phyloP scores from a whole-genome alignment of 1,139 yeast genomes.

The Lodderomyces beijingensis region DNA sequence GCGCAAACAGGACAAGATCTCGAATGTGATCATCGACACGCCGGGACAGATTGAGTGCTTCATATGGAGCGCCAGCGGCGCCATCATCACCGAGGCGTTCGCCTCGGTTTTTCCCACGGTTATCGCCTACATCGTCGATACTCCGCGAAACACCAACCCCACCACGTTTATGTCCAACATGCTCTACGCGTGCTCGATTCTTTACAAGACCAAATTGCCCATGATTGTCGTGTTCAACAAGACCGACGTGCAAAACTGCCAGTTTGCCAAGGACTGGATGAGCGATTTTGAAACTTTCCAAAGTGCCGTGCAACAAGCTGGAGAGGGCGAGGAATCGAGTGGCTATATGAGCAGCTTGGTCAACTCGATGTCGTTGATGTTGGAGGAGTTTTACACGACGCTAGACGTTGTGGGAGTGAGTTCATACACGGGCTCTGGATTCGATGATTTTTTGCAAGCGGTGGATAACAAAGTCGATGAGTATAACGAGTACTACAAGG shows the following conservation, averaged over 20 bases:
- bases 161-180: slow-evolving; percentile 97
- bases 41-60: slow-evolving; percentile 99
- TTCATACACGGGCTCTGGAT: slow-evolving; percentile 88
- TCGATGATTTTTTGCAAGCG: slow-evolving; percentile 80
- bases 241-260: slow-evolving; percentile 81
- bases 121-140: slow-evolving; percentile 91
- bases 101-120: slow-evolving; percentile 96
- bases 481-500: slow-evolving; percentile 75
- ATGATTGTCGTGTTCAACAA: slow-evolving; percentile 96
- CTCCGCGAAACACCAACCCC: slow-evolving; percentile 91
- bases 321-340: slow-evolving; percentile 67
- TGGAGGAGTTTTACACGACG: slow-evolving; percentile 93
- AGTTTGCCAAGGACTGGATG: slow-evolving; percentile 97
- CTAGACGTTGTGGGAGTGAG: slow-evolving; percentile 90
- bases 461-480: slow-evolving; percentile 88
- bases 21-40: slow-evolving; percentile 86
- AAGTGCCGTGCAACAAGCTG: slow-evolving; percentile 60
- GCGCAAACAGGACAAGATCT: slow-evolving; percentile 49
- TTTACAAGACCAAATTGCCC: slow-evolving; percentile 93
- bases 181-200: slow-evolving; percentile 95
- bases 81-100: slow-evolving; percentile 93
- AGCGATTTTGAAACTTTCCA: slow-evolving; percentile 92
- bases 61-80: slow-evolving; percentile 95
- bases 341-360: slow-evolving; percentile 95
- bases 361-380: slow-evolving; percentile 91